Conservation (phyloP, 2,329 filamentous ascomycete genomes). For the Fusarium sp. region DNA sequence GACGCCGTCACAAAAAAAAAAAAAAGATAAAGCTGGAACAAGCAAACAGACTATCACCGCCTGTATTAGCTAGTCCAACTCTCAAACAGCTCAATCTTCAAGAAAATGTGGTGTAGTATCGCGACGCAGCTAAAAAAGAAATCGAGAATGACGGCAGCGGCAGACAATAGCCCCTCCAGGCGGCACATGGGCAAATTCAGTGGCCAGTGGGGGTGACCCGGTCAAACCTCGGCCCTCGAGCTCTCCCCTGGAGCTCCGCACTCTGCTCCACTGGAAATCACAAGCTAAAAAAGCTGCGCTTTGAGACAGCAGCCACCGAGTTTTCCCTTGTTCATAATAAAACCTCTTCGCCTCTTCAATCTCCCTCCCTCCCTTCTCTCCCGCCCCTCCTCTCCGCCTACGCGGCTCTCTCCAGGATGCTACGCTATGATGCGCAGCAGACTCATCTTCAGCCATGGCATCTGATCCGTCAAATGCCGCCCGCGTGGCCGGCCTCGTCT, state of each 20-base stretch:
- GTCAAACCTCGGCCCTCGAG: constrained; percentile 41
- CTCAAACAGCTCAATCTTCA: not conserved
- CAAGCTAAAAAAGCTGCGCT: constrained; percentile 43
- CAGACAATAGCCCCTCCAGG: constrained; percentile 38
- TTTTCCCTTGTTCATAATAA: constrained; percentile 40
- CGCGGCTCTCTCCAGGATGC: constrained; percentile 49
- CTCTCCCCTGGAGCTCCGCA: constrained; percentile 39
- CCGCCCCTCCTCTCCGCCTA: constrained; percentile 32
- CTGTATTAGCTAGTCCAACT: not conserved
- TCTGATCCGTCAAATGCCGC: constrained; percentile 53
- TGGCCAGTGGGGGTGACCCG: constrained; percentile 33
- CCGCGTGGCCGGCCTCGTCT: constrained; percentile 46
- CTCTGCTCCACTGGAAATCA: constrained; percentile 27
- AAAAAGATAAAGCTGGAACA: not conserved
- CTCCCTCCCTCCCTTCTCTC: constrained; percentile 14
- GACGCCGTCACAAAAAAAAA: not conserved
- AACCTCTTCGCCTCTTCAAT: constrained; percentile 28
- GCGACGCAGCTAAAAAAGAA: constrained; percentile 17
- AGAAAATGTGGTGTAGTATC: constrained; percentile 9
- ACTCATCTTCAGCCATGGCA: constrained; percentile 51
- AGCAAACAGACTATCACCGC: constrained; percentile 20
- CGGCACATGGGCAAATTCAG: constrained; percentile 34
- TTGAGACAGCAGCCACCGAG: constrained; percentile 29
- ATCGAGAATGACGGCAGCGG: constrained; percentile 20
- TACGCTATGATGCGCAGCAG: constrained; percentile 45